Evolutionary conservation across 2,329 filamentous ascomycete genomes (phyloP), one percentile per base, ranked within the genome.

Genomic region (Proliferodiscus dingleyae): DNA sequence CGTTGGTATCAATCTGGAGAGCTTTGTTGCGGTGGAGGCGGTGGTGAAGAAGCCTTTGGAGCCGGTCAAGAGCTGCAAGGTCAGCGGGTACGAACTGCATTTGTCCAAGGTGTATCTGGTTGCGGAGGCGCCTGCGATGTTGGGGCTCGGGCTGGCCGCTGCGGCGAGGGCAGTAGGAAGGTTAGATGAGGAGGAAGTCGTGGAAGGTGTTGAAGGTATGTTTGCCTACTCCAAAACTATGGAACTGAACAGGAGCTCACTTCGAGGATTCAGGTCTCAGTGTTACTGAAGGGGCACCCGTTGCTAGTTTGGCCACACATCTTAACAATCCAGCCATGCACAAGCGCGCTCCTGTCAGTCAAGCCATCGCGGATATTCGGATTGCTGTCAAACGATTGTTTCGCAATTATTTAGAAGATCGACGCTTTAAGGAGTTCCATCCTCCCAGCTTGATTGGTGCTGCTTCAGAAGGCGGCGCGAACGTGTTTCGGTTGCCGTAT

Each of bases 241-340:
- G n/a, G n/a, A n/a, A n/a, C n/a, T n/a, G n/a, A n/a, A n/a, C n/a
- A 41, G 15, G n/a, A 9, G 37, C 53, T 61, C 50, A 61, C 36
- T 23, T n/a, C n/a, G n/a, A n/a, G 8, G 19, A 3, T 16, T 15
- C 23, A 63, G 60, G 54, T 32, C 62, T 71, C 19, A 65, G 53
- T 44, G 56, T 71, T 37, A 61, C 66, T 57, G 74, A 76, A 51
- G 74, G 72, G 13, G 69, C 77, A 40, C 87, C 90, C 1, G 77
- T 86, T 42, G 90, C 94, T 23, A 59, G 57, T 48, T 43, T 63
- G 28, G 56, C 57, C 23, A 59, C 57, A 9, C 85, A 80, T 50
- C 80, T 97, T 66, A 86, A 95, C 73, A 95, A 97, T 75, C 83
- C 87, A 49, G 87, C 87, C 42, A 86, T 98, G 71, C 90, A 96